phyloP scores from a whole-genome alignment of 2,329 filamentous ascomycete species.

The Coleophoma crateriformis region DNA sequence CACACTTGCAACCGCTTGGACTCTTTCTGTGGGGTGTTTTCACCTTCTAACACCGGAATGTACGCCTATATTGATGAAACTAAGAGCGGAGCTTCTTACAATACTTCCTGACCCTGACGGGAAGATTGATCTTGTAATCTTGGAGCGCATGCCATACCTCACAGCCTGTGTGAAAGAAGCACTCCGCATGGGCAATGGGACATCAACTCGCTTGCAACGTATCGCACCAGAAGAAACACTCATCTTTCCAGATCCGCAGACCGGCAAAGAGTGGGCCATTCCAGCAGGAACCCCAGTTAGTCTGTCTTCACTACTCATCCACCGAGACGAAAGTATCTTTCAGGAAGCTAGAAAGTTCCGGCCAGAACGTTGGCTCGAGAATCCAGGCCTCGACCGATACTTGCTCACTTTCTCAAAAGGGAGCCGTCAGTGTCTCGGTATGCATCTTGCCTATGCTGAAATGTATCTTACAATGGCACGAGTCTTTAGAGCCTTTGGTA shows the following conservation, averaged over 20 bases:
- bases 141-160: slow-evolving; percentile 20
- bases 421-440: slow-evolving; percentile 7
- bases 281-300: slow-evolving; percentile 1
- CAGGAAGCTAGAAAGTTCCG: slow-evolving; percentile 26
- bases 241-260: not conserved
- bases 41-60: slow-evolving; percentile 26
- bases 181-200: slow-evolving; percentile 23
- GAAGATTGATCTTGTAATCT: slow-evolving; percentile 3
- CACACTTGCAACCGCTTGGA: slow-evolving; percentile 28
- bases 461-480: slow-evolving; percentile 10
- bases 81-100: slow-evolving; percentile 18
- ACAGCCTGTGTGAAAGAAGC: slow-evolving; percentile 25
- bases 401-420: slow-evolving; percentile 24
- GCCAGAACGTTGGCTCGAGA: slow-evolving; percentile 27
- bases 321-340: slow-evolving; percentile 26
- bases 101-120: slow-evolving; percentile 2
- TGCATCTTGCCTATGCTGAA: slow-evolving; percentile 15
- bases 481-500: slow-evolving; percentile 12
- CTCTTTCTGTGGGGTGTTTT: slow-evolving; percentile 27
- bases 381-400: slow-evolving; percentile 18
- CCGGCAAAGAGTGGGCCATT: not conserved
- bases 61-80: slow-evolving; percentile 21
- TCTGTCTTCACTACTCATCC: slow-evolving; percentile 27
- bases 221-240: slow-evolving; percentile 13
- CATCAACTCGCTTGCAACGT: slow-evolving; percentile 19